Conservation (phyloP, 768 basidiomycete species). For the Candolleomyces eurysporus region DNA sequence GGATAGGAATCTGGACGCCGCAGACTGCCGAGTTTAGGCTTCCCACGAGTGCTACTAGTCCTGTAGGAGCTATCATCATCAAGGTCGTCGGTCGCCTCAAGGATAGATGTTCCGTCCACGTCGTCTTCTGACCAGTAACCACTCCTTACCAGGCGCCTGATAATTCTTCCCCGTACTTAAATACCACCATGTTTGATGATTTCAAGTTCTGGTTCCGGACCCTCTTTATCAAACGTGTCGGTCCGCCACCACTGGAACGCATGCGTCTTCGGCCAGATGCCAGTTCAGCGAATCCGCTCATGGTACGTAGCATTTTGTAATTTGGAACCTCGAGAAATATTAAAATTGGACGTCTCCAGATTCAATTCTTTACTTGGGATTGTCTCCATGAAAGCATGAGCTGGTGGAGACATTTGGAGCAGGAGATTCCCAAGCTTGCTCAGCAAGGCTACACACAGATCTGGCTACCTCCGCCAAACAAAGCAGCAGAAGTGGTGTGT, state of each 20-base stretch:
- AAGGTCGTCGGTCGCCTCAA: neutral
- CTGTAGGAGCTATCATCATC: neutral
- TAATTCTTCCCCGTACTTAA: conserved; percentile 1
- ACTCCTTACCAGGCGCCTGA: neutral
- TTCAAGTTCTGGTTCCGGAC: conserved; percentile 16
- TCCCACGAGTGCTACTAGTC: neutral
- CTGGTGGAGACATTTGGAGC: conserved; percentile 81
- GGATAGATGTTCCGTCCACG: neutral
- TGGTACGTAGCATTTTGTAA: conserved; percentile 45
- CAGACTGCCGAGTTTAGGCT: neutral
- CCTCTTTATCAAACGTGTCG: conserved; percentile 6
- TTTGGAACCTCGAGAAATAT: neutral
- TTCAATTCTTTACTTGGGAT: conserved; percentile 90
- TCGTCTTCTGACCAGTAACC: conserved; percentile 1
- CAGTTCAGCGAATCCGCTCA: conserved; percentile 53
- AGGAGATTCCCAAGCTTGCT: conserved; percentile 59
- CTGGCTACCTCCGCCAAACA: conserved; percentile 85
- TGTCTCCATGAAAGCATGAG: conserved; percentile 51
- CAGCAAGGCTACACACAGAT: conserved; percentile 74
- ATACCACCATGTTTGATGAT: conserved; percentile 9
- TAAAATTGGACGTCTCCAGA: conserved; percentile 29
- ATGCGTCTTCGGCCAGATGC: conserved; percentile 63
- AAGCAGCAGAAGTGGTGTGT: conserved; percentile 60
- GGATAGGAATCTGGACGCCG: conserved; percentile 8
- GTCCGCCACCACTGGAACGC: conserved; percentile 43